phyloP scores from a whole-genome alignment of 176 grass and related monocot genomes.

The Rhynchospora pubera region DNA sequence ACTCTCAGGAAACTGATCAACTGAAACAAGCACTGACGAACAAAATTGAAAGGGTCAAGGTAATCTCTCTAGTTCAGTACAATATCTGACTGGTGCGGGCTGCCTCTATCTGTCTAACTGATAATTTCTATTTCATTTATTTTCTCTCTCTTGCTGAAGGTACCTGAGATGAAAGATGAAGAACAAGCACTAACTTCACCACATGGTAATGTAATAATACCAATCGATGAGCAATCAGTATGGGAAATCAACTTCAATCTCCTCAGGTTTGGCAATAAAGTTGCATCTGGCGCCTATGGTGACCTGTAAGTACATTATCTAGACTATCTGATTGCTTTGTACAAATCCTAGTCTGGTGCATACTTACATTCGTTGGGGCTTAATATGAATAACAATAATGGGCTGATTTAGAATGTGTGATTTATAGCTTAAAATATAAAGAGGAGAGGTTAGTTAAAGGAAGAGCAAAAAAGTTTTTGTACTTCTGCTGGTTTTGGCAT shows the following conservation, averaged over 20 bases:
- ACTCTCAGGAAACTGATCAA: background rate
- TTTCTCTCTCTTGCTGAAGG: background rate
- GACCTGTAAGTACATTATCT: conserved; percentile 71
- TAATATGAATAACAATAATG: background rate
- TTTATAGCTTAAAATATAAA: background rate
- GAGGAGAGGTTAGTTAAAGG: background rate
- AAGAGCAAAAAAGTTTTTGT: background rate
- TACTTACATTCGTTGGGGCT: no score
- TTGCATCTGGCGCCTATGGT: conserved; percentile 62
- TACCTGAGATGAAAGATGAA: conserved; percentile 22
- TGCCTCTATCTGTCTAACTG: background rate
- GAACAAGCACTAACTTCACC: conserved; percentile 23
- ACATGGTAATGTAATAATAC: conserved; percentile 57
- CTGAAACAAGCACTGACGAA: background rate
- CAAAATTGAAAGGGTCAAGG: background rate
- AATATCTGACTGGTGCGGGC: background rate
- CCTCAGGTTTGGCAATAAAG: conserved; percentile 67
- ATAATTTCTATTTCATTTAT: background rate
- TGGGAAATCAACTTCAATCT: conserved; percentile 79
- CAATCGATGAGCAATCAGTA: conserved; percentile 60
- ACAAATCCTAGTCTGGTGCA: background rate
- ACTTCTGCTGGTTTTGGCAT: background rate
- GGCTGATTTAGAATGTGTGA: no score
- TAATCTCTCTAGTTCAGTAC: background rate
- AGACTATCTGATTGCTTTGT: background rate